A percentile compares a stretch with the other conserved stretches of the same genome.
Evolutionary conservation across 805 yeast genomes (phyloP).

Genomic region (Ogataea henricii): DNA sequence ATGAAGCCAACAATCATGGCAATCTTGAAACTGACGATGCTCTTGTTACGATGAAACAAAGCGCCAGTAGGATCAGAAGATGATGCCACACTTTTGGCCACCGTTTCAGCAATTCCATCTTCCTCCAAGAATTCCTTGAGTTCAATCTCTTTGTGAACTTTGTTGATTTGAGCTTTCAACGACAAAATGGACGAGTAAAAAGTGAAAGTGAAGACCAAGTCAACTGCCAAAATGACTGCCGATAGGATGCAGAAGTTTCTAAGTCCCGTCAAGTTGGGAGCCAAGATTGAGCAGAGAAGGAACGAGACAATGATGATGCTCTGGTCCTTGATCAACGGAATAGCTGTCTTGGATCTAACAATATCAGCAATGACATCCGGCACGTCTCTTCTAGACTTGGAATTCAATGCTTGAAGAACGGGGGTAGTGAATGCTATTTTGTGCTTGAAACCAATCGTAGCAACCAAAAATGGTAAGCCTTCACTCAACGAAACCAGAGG

Average conservation of each 20-base stretch:
- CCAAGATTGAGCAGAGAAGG: slow-evolving; percentile 62
- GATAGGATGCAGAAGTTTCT: slow-evolving; percentile 78
- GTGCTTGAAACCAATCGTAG: slow-evolving; percentile 88
- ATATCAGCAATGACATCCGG: slow-evolving; percentile 35
- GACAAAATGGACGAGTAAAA: slow-evolving; percentile 83
- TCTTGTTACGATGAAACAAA: slow-evolving; percentile 40
- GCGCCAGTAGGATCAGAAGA: slow-evolving; percentile 30
- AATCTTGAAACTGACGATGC: slow-evolving; percentile 59
- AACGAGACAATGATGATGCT: slow-evolving; percentile 71
- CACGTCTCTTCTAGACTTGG: slow-evolving; percentile 30
- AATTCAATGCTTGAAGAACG: slow-evolving; percentile 45
- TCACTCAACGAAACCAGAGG: slow-evolving; percentile 78
- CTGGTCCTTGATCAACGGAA: slow-evolving; percentile 72
- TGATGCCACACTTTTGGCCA: slow-evolving; percentile 70
- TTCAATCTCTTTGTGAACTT: slow-evolving; percentile 78
- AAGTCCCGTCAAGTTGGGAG: slow-evolving; percentile 69
- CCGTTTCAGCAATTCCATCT: slow-evolving; percentile 78
- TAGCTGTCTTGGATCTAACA: slow-evolving; percentile 40
- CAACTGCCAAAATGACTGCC: slow-evolving; percentile 68
- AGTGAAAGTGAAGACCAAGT: slow-evolving; percentile 71
- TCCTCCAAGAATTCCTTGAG: slow-evolving; percentile 84
- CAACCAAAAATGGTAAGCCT: slow-evolving; percentile 91
- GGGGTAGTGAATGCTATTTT: slow-evolving; percentile 71
- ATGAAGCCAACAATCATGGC: slow-evolving; percentile 59
- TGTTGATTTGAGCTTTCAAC: slow-evolving; percentile 82